These are phyloP conservation scores for Saccharomycopsis sp. DNA, from an alignment of 805 yeast species.

Conservation along the genomic window DNA sequence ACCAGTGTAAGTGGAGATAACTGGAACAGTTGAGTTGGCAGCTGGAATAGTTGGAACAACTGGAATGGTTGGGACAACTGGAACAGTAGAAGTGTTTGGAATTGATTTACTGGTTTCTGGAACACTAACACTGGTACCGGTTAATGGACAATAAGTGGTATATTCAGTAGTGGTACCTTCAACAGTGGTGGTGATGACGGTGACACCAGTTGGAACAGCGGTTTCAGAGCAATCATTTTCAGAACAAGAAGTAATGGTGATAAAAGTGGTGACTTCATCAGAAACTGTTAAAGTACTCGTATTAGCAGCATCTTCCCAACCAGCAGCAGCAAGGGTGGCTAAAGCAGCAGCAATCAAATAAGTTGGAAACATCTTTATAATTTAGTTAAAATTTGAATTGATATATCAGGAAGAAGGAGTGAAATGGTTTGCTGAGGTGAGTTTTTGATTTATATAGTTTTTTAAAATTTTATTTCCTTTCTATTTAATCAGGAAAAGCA, in stretches of 20 bases:
- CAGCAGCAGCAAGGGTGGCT: not conserved
- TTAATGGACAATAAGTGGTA: constrained; percentile 14
- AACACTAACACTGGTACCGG: constrained; percentile 16
- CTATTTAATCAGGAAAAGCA: not conserved
- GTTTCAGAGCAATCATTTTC: constrained; percentile 11
- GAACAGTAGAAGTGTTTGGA: not conserved
- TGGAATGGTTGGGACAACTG: not conserved
- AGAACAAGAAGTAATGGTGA: constrained; percentile 22
- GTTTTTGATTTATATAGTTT: not conserved
- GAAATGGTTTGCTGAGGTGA: not conserved
- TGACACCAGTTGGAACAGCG: constrained; percentile 12
- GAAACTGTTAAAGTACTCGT: not conserved
- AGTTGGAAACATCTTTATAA: not conserved
- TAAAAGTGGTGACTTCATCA: constrained; percentile 21
- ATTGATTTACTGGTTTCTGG: not conserved
- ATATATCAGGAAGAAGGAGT: not conserved
- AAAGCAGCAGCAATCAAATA: not conserved
- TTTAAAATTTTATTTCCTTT: not conserved
- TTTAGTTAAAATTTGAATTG: not conserved
- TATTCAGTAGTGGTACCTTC: constrained; percentile 18
- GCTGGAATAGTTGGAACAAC: not conserved
- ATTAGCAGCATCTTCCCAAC: not conserved
- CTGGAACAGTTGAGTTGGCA: not conserved
- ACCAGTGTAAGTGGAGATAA: constrained; percentile 47
- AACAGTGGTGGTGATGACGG: constrained; percentile 7